These are phyloP conservation scores for sorghum (Sorghum bicolor) DNA, from an alignment of 176 grass and related monocot species.

Conservation along the genomic window Sorghum_bicolor_NCBIv3 NC_012870.2:73181501-73182000, in stretches of 20 bases:
- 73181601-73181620: background rate
- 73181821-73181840: background rate
- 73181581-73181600: slow-evolving; percentile 1
- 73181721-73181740: background rate
- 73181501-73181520: slow-evolving; percentile 23
- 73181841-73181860: background rate
- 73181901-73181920: background rate
- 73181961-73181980: background rate
- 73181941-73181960: background rate
- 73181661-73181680: background rate
- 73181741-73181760: background rate
- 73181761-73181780: background rate
- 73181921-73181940: background rate
- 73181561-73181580: background rate
- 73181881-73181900: background rate
- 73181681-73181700: background rate
- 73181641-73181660: background rate
- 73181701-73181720: background rate
- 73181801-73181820: background rate
- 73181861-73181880: background rate
- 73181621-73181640: background rate
- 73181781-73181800: background rate
- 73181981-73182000: background rate
- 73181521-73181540: slow-evolving; percentile 29
- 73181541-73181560: background rate